Evolutionary conservation across 768 basidiomycete genomes (phyloP).

Genomic region (Leucocoprinus birnbaumii): DNA sequence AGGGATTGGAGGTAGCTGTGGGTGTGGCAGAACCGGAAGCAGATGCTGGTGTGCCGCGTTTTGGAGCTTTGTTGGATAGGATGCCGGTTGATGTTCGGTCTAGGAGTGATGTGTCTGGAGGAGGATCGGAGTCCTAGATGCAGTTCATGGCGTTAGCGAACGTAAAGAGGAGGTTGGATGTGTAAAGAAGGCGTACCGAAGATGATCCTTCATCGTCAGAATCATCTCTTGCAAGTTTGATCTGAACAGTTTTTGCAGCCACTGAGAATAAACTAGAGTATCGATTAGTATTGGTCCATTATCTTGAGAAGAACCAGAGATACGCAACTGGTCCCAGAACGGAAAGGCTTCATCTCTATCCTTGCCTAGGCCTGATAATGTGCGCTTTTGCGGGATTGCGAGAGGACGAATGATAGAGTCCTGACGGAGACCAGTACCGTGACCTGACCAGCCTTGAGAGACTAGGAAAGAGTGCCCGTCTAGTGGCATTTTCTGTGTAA

Average conservation of each 20-base stretch:
- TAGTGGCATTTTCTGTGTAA: constrained; percentile 48
- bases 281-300: neutral
- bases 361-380: constrained; percentile 82
- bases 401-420: constrained; percentile 79
- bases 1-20: constrained; percentile 18
- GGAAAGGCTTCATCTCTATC: constrained; percentile 95
- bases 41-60: constrained; percentile 38
- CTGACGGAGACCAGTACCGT: constrained; percentile 79
- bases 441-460: constrained; percentile 86
- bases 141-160: neutral
- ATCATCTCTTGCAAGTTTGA: constrained; percentile 49
- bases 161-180: neutral
- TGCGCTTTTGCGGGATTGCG: constrained; percentile 80
- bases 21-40: constrained; percentile 44
- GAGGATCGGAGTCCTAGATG: constrained; percentile 7
- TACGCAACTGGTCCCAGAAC: constrained; percentile 95
- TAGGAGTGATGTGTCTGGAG: constrained; percentile 24
- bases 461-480: constrained; percentile 72
- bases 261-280: constrained; percentile 67
- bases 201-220: neutral
- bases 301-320: neutral
- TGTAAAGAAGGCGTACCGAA: neutral
- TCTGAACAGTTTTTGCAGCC: constrained; percentile 79
- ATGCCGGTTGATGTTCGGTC: constrained; percentile 73
- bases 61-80: constrained; percentile 66